Evolutionary conservation across 768 basidiomycete species (phyloP).

Genomic region (Boletus speciosus): DNA sequence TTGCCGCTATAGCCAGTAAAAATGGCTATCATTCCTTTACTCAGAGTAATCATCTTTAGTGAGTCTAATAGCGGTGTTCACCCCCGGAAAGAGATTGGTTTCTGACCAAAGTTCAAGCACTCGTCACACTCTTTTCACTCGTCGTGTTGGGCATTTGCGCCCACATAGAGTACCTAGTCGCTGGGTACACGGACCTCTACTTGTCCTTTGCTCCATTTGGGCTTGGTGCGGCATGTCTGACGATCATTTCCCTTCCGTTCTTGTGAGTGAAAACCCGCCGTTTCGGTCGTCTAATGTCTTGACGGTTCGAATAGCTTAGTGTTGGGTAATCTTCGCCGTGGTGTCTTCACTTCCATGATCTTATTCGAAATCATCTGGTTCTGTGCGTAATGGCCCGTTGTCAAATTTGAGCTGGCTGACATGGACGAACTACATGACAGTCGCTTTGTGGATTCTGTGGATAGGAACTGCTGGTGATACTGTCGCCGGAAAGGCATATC

Average conservation of each 20-base stretch:
- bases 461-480: slow-evolving; percentile 12
- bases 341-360: slow-evolving; percentile 20
- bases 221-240: slow-evolving; percentile 11
- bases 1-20: slow-evolving; percentile 1
- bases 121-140: slow-evolving; percentile 14
- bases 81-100: neutral
- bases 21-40: slow-evolving; percentile 25
- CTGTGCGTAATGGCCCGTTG: slow-evolving; percentile 12
- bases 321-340: slow-evolving; percentile 5
- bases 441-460: slow-evolving; percentile 25
- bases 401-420: neutral
- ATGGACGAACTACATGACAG: slow-evolving; percentile 2
- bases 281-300: neutral
- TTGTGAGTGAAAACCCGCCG: slow-evolving; percentile 14
- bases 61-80: neutral
- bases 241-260: slow-evolving; percentile 21
- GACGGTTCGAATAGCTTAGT: slow-evolving; percentile 12
- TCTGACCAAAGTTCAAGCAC: slow-evolving; percentile 7
- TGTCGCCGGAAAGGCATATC: neutral
- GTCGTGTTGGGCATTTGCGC: slow-evolving; percentile 23
- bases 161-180: slow-evolving; percentile 11
- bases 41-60: slow-evolving; percentile 24
- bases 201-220: slow-evolving; percentile 18
- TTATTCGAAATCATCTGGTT: slow-evolving; percentile 27
- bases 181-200: neutral